A percentile compares a stretch with the other conserved stretches of the same genome.
Evolutionary conservation across 139 green algal species (phyloP).

Genomic region (Tetradesmus obliquus): DNA sequence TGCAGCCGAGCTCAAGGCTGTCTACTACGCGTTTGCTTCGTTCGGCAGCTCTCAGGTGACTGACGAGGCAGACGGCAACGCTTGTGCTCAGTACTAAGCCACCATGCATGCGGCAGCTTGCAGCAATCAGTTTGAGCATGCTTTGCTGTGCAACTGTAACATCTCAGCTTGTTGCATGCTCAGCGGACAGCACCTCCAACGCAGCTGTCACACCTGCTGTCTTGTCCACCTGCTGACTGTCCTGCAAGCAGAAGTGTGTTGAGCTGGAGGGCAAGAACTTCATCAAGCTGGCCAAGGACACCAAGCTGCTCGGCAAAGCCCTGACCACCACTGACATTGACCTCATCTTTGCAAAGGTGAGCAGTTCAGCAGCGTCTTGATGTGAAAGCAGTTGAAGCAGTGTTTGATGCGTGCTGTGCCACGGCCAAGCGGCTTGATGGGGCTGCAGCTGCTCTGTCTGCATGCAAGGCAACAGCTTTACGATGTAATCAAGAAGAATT

Average conservation of each 20-base stretch:
- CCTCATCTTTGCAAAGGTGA: constrained; percentile 74
- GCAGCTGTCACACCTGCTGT: neutral
- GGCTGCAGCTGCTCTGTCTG: neutral
- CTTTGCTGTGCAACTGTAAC: neutral
- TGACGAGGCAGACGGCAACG: too few relatives aligned
- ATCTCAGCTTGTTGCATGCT: neutral
- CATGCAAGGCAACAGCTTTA: too few relatives aligned
- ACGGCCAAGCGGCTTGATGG: neutral
- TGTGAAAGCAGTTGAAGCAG: too few relatives aligned
- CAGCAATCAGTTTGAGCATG: neutral
- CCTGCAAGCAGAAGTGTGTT: constrained; percentile 14
- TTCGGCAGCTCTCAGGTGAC: constrained; percentile 54
- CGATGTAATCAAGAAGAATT: too few relatives aligned
- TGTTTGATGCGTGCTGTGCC: neutral
- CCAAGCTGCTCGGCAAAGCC: constrained; percentile 33
- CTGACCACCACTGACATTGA: constrained; percentile 70
- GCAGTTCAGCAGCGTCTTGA: neutral
- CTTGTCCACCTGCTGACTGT: neutral
- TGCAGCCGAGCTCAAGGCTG: constrained; percentile 64
- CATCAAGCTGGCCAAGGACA: constrained; percentile 67
- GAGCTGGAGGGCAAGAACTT: constrained; percentile 61
- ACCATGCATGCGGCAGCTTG: neutral
- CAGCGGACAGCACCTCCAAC: neutral
- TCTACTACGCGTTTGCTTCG: constrained; percentile 62
- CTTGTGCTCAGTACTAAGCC: neutral